Evolutionary conservation across 2,329 filamentous ascomycete species (phyloP), one percentile per base, ranked within the genome.

Genomic region (Paraconiothyrium sp.): DNA sequence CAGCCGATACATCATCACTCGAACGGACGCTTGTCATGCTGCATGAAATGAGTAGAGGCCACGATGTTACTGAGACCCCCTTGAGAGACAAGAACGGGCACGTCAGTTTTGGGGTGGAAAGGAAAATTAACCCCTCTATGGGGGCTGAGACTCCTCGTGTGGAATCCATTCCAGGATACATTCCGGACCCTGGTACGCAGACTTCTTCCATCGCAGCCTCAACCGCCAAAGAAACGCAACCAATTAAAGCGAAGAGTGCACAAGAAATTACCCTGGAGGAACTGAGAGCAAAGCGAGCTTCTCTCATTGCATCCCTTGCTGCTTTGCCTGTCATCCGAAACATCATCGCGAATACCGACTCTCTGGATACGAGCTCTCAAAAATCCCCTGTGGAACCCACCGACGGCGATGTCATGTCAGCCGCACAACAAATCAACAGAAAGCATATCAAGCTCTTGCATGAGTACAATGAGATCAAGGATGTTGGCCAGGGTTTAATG

Each of bases 391-490:
- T 67, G 60, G 78, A 70, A 46, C 67, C 72, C 37, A 73, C 72
- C 13, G 70, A 76, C 3, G 63, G 61, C n/a, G 72, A 76, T 9
- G 61, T 79, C 4, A 73, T 80, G 63, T 76, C 66, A 14, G 80
- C 82, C 11, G 82, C 86, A 0, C 80, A 85, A 44, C 77, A 79
- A 22, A 85, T 86, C 10, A 86, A 90, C 55, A 84, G 87, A 57
- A 79, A 80, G 35, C 89, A 92, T 73, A 92, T 92, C 70, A 83
- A 83, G 61, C 80, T 89, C 4, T 80, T 92, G 35, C 89, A 91
- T 66, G 81, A 86, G 60, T 92, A 92, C 78, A 92, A 92, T 69
- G 89, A 91, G 74, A 87, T 91, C 68, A 88, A 89, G 64, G 90
- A 92, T 74, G 81, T 90, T 8, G 89, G 86, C 0, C 85, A 88